Conservation (phyloP, 2,329 filamentous ascomycete genomes). For the Clarireedia monteithiana region DNA sequence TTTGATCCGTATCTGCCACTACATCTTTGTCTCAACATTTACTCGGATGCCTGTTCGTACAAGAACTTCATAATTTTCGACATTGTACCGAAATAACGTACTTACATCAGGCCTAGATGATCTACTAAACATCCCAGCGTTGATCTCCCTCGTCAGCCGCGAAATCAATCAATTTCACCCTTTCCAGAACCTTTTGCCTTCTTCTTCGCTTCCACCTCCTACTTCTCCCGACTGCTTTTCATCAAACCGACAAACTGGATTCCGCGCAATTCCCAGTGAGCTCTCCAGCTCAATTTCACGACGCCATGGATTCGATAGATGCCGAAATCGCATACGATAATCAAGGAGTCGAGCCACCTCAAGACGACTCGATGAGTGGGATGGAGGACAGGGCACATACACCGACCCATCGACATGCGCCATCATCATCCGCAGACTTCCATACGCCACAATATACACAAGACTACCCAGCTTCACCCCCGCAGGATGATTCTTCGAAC, state of each 20-base stretch:
- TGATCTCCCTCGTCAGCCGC: slow-evolving; percentile 9
- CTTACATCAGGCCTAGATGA: slow-evolving; percentile 4
- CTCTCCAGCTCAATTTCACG: slow-evolving; percentile 45
- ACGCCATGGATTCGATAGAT: slow-evolving; percentile 39
- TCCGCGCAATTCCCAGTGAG: slow-evolving; percentile 40
- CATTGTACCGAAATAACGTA: slow-evolving; percentile 2
- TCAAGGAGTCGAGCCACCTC: slow-evolving; percentile 19
- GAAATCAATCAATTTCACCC: slow-evolving; percentile 8
- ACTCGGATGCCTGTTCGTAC: neutral
- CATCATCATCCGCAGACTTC: slow-evolving; percentile 30
- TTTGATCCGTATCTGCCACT: neutral
- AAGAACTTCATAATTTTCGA: neutral
- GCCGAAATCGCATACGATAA: slow-evolving; percentile 40
- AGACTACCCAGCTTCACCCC: slow-evolving; percentile 23
- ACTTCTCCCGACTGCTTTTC: neutral
- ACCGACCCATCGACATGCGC: slow-evolving; percentile 25
- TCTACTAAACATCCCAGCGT: slow-evolving; percentile 10
- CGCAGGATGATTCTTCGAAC: slow-evolving; percentile 22
- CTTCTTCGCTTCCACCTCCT: neutral
- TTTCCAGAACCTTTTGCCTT: slow-evolving; percentile 7
- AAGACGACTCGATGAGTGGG: slow-evolving; percentile 25
- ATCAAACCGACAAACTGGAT: slow-evolving; percentile 40
- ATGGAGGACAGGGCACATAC: slow-evolving; percentile 27
- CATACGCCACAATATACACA: slow-evolving; percentile 22
- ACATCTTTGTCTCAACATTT: neutral